These are phyloP conservation scores for Trametes coccinea DNA, from an alignment of 768 basidiomycete species.

Conservation along the genomic window DNA sequence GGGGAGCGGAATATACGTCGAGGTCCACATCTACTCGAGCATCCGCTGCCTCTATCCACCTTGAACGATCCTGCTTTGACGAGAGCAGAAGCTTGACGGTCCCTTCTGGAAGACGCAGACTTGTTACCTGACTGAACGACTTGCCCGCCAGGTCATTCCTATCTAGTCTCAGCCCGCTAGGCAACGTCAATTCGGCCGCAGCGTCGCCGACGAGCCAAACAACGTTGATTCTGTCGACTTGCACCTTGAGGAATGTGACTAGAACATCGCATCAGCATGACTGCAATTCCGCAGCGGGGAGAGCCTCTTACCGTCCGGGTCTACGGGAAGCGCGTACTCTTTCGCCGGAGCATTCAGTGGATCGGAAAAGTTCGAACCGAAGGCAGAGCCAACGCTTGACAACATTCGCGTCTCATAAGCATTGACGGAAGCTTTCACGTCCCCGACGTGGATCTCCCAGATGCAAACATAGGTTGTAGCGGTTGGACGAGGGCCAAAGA, in stretches of 20 bases:
- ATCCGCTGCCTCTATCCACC: slow-evolving; percentile 69
- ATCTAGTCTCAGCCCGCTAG: slow-evolving; percentile 62
- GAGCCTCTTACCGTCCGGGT: slow-evolving; percentile 71
- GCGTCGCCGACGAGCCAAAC: slow-evolving; percentile 55
- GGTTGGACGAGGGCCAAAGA: slow-evolving; percentile 87
- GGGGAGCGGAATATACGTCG: slow-evolving; percentile 70
- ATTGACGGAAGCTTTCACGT: slow-evolving; percentile 55
- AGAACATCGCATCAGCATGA: neutral
- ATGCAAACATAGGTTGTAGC: slow-evolving; percentile 88
- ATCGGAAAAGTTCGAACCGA: slow-evolving; percentile 74
- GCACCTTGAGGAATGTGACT: slow-evolving; percentile 87
- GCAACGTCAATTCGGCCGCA: slow-evolving; percentile 55
- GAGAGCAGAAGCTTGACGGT: slow-evolving; percentile 52
- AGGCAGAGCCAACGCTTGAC: slow-evolving; percentile 52
- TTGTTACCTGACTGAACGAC: slow-evolving; percentile 63
- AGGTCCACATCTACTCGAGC: slow-evolving; percentile 54
- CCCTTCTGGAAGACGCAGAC: slow-evolving; percentile 54
- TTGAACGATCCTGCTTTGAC: slow-evolving; percentile 38
- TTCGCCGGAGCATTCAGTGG: slow-evolving; percentile 76
- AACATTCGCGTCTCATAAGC: slow-evolving; percentile 55
- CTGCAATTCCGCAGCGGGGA: neutral
- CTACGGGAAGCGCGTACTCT: slow-evolving; percentile 58
- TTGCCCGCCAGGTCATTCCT: slow-evolving; percentile 76
- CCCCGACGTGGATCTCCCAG: slow-evolving; percentile 84
- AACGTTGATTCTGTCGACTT: slow-evolving; percentile 52